phyloP scores from a whole-genome alignment of 768 basidiomycete genomes.

The Termitomyces sp. region DNA sequence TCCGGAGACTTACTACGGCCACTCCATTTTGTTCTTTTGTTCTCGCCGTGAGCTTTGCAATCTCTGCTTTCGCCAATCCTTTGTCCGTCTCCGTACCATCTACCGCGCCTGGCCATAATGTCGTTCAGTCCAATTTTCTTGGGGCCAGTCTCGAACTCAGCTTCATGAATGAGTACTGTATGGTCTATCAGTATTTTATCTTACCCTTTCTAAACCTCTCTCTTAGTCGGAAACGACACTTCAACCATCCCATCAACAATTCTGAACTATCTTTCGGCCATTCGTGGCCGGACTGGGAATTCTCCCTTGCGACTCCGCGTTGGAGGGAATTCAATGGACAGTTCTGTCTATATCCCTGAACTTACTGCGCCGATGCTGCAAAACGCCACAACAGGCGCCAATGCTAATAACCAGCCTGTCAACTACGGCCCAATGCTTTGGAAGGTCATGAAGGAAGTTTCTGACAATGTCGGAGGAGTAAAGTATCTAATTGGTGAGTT shows the following conservation, averaged over 20 bases:
- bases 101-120: slow-evolving; percentile 27
- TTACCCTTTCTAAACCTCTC: background rate
- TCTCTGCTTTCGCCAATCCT: slow-evolving; percentile 19
- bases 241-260: slow-evolving; percentile 44
- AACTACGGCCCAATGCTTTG: slow-evolving; percentile 42
- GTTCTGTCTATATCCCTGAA: slow-evolving; percentile 34
- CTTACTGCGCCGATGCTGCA: slow-evolving; percentile 37
- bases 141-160: slow-evolving; percentile 64
- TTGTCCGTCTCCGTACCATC: slow-evolving; percentile 26
- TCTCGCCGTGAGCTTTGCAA: slow-evolving; percentile 2
- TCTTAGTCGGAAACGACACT: slow-evolving; percentile 46
- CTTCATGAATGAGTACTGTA: slow-evolving; percentile 52
- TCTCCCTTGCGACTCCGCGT: slow-evolving; percentile 40
- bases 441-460: slow-evolving; percentile 37
- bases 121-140: slow-evolving; percentile 49
- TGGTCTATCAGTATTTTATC: slow-evolving; percentile 12
- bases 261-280: slow-evolving; percentile 52
- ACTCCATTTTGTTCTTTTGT: slow-evolving; percentile 12
- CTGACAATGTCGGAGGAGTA: slow-evolving; percentile 21
- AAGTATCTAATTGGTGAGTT: slow-evolving; percentile 26
- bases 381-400: slow-evolving; percentile 25
- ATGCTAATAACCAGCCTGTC: slow-evolving; percentile 40
- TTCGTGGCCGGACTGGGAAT: slow-evolving; percentile 40
- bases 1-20: background rate
- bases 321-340: slow-evolving; percentile 44